Conservation (phyloP, 805 yeast genomes). For the Candida sonorensis region DNA sequence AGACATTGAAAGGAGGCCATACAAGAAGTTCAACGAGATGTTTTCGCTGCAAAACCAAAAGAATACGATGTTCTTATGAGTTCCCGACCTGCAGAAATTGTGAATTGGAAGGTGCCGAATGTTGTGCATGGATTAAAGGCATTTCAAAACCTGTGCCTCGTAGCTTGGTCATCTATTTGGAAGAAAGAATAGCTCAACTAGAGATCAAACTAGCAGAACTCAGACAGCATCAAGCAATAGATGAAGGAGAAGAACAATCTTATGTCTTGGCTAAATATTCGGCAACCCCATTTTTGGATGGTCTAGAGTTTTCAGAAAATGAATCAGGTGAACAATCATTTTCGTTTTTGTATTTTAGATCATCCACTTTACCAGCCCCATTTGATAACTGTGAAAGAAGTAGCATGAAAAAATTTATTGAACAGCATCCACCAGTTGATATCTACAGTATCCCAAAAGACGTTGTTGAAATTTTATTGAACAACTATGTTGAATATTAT, state of each 20-base stretch:
- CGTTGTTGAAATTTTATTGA: constrained; percentile 7
- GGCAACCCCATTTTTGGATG: constrained; percentile 7
- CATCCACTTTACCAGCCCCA: constrained; percentile 10
- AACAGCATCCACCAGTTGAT: constrained; percentile 11
- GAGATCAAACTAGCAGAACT: constrained; percentile 7
- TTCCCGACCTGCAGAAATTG: constrained; percentile 10
- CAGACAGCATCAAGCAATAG: constrained; percentile 4
- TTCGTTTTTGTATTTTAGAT: constrained; percentile 4
- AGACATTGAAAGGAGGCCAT: constrained; percentile 4
- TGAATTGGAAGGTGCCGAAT: constrained; percentile 5
- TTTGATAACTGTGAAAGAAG: constrained; percentile 8
- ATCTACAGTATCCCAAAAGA: constrained; percentile 9
- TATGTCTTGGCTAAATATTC: constrained; percentile 5
- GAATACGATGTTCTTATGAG: constrained; percentile 8
- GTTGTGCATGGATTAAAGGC: constrained; percentile 12
- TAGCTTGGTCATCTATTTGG: constrained; percentile 8
- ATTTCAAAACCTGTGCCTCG: constrained; percentile 9
- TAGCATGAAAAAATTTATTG: constrained; percentile 5
- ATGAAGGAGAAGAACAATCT: constrained; percentile 7
- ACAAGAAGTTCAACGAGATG: constrained; percentile 9
- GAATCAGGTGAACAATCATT: constrained; percentile 1
- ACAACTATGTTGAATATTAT: constrained; percentile 9
- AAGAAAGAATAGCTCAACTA: constrained; percentile 9
- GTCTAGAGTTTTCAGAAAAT: constrained; percentile 3
- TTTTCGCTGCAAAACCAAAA: constrained; percentile 10